Evolutionary conservation across 768 basidiomycete genomes (phyloP), one percentile per base, ranked within the genome.

Genomic region (Coprinellus aureogranulatus): DNA sequence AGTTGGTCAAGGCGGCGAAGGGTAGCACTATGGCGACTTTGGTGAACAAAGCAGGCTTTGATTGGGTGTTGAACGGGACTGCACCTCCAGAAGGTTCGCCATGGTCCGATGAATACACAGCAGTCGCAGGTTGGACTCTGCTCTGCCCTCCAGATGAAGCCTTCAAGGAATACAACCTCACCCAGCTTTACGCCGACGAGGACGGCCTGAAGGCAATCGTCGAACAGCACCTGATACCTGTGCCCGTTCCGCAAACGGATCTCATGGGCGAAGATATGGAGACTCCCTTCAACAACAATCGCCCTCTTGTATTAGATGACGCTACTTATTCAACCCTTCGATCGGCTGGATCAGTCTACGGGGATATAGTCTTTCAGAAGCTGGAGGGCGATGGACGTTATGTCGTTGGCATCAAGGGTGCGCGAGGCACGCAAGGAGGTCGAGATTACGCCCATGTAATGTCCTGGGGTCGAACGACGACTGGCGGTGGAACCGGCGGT

Each of bases 141-240:
- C 79, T 99, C 22, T 94, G 91, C 62, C 97, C 97, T 2, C 84
- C 86, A 5, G 97, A 99, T 65, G 88, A 89, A 57, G 94, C 96
- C 0, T 97, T 98, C 81, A 88, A 93, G 68, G 75, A 82, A 22
- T 73, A 89, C 70, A 95, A 98, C 73, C 71, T 98, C 57, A 94
- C 94, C 0, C 70, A 73, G 58, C 70, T 94, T 23, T 87, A 86
- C 60, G 80, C 78, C 26, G 80, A 92, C 65, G 58, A 71, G 11
- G 77, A 82, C 2, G 65, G 64, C 6, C 74, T 92, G 48, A 79
- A 77, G 53, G 75, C 69, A 9, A 81, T 93, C 25, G 89, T 92
- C 58, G 72, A 80, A 45, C 92, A 94, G 66, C 92, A 92, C 70
- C 79, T 93, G 50, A 83, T 92, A 57, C 87, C 83, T 14, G 78